These are phyloP conservation scores for Solanum peruvianum DNA, from an alignment of 257 asterid genomes.

Conservation along the genomic window DNA sequence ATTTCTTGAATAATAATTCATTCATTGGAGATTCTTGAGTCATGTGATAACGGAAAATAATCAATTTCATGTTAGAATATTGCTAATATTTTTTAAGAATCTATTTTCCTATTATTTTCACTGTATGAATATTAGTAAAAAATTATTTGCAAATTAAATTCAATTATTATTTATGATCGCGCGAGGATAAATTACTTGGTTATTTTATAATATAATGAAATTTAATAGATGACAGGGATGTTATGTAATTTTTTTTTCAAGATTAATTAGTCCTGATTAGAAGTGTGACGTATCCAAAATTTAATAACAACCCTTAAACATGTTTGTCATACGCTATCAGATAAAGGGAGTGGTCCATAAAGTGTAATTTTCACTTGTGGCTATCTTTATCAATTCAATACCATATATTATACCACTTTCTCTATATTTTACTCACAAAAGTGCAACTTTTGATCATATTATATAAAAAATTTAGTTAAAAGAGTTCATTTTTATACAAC, in stretches of 20 bases:
- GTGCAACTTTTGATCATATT: not conserved
- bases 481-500: not conserved
- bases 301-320: not conserved
- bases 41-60: no score
- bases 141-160: no score
- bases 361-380: not conserved
- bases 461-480: not conserved
- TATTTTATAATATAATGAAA: not conserved
- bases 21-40: no score
- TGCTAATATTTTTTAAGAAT: no score
- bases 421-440: not conserved
- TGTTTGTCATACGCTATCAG: not conserved
- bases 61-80: no score
- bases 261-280: not conserved
- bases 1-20: no score
- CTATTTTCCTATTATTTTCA: no score
- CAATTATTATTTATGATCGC: no score
- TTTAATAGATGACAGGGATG: not conserved
- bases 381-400: not conserved
- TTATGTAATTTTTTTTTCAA: not conserved
- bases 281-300: not conserved
- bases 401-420: not conserved
- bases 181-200: no score
- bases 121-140: no score
- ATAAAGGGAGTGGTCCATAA: not conserved